Evolutionary conservation across 208 protist species (phyloP).

Genomic region (Herpetomonas samuelpessoai): DNA sequence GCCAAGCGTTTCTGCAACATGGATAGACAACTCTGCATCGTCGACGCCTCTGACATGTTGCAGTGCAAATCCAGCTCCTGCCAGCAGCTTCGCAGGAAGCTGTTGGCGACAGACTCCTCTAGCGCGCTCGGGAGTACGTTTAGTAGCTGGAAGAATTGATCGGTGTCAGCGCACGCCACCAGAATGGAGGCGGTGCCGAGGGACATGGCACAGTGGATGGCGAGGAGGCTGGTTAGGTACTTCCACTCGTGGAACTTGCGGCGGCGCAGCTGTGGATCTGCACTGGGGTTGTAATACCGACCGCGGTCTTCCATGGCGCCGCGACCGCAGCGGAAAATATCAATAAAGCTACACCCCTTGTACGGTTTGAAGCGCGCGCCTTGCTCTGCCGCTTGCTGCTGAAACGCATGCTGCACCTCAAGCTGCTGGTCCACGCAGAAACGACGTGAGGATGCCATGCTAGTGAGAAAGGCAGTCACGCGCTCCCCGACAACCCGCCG

Average conservation of each 20-base stretch:
- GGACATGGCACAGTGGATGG: conserved; percentile 25
- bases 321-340: conserved; percentile 28
- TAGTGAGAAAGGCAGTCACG: neutral
- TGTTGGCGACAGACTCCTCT: conserved; percentile 41
- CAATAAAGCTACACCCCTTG: conserved; percentile 27
- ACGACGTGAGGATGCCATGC: conserved; percentile 4
- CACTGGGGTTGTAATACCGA: conserved; percentile 8
- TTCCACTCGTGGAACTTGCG: conserved; percentile 21
- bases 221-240: conserved; percentile 21
- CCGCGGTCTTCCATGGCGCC: conserved; percentile 8
- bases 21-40: conserved; percentile 5
- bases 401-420: conserved; percentile 4
- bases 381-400: conserved; percentile 16
- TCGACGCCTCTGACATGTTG: conserved; percentile 22
- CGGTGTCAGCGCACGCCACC: conserved; percentile 7
- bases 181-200: conserved; percentile 19
- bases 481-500: neutral
- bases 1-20: conserved; percentile 2
- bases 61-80: conserved; percentile 53
- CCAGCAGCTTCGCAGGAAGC: conserved; percentile 66
- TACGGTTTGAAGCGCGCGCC: conserved; percentile 16
- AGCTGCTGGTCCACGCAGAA: conserved; percentile 22
- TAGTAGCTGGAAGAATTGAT: conserved; percentile 24
- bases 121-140: conserved; percentile 51
- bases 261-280: conserved; percentile 5